Base-by-base conservation (phyloP, 2,329 filamentous ascomycete genomes). In the Pezicula neosporulosa region DNA sequence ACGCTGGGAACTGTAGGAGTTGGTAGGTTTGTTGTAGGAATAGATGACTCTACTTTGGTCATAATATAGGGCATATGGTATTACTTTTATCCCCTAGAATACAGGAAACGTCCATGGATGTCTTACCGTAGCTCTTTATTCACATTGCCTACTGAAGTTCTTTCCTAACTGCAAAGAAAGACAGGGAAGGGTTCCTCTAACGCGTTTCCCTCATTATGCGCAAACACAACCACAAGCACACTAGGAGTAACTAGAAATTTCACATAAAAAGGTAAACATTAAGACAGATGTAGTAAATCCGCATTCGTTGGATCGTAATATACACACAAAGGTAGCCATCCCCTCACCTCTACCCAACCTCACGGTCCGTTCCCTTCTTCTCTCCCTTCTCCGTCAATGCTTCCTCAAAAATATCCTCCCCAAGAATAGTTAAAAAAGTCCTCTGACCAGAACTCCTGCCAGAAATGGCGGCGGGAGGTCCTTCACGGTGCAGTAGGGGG, bases 401-500 rank as follows among this genome's bases (percentile, higher is more conserved):
- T 42, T 45, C 44, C 44, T 49, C 55, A 56, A 48, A 54, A 56
- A 43, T 21, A 48, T 45, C 47, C 43, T 36, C 18, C 53, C 44
- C 44, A 49, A 53, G 53, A 51, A 54, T 47, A 51, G 58, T 24
- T 46, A 52, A 56, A 57, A 64, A 60, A 13, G 9, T 16, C 60
- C 58, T 60, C 61, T 58, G 58, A 62, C 60, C 61, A 63, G 59
- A 49, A 54, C 57, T 39, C 44, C 50, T 10, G 52, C 56, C 59
- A 49, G 58, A 62, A 63, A 61, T 50, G 44, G 18, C 47, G 57
- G 56, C 54, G 39, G 56, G 42, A 56, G 58, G 57, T 59, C 57
- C 52, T 55, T 47, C 51, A 33, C 53, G 61, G 62, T 63, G 48
- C 60, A 56, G 50, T 50, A 63, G 61, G 54, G 60, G 63, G 58